phyloP scores from a whole-genome alignment of 1,284 basidiomycete genomes.

The Volvariella volvacea region DNA sequence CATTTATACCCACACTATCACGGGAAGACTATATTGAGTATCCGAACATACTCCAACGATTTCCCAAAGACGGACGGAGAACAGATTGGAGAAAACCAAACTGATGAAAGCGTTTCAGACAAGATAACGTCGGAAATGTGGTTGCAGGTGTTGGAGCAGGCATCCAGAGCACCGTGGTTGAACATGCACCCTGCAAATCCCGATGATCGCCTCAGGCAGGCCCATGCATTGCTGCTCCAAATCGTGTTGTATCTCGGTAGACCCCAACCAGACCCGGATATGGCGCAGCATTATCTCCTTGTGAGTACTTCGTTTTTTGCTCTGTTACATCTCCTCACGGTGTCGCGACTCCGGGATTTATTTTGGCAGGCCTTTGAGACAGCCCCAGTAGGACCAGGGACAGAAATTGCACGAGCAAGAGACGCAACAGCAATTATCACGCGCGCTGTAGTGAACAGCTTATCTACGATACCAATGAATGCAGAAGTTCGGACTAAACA shows the following conservation, averaged over 20 bases:
- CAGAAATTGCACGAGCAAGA: slow-evolving; percentile 22
- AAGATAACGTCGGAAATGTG: slow-evolving; percentile 2
- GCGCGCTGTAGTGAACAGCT: slow-evolving; percentile 13
- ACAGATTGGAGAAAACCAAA: no score
- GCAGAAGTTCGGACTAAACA: slow-evolving; percentile 16
- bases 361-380: slow-evolving; percentile 19
- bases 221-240: slow-evolving; percentile 18
- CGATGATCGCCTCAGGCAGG: slow-evolving; percentile 12
- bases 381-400: slow-evolving; percentile 16
- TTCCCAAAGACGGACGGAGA: no score
- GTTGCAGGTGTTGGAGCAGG: slow-evolving; percentile 8
- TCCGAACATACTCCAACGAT: no score
- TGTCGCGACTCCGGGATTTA: background rate
- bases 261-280: slow-evolving; percentile 10
- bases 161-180: slow-evolving; percentile 16
- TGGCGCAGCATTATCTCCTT: slow-evolving; percentile 14
- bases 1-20: no score
- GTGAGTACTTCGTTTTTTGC: slow-evolving; percentile 11
- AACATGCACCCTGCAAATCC: slow-evolving; percentile 9
- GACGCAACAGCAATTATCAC: slow-evolving; percentile 14
- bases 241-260: slow-evolving; percentile 19
- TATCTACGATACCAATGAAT: slow-evolving; percentile 15
- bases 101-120: background rate
- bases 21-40: no score
- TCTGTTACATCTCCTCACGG: background rate